These are phyloP conservation scores for Pezicula neosporulosa DNA, from an alignment of 2,329 filamentous ascomycete species.

Conservation along the genomic window DNA sequence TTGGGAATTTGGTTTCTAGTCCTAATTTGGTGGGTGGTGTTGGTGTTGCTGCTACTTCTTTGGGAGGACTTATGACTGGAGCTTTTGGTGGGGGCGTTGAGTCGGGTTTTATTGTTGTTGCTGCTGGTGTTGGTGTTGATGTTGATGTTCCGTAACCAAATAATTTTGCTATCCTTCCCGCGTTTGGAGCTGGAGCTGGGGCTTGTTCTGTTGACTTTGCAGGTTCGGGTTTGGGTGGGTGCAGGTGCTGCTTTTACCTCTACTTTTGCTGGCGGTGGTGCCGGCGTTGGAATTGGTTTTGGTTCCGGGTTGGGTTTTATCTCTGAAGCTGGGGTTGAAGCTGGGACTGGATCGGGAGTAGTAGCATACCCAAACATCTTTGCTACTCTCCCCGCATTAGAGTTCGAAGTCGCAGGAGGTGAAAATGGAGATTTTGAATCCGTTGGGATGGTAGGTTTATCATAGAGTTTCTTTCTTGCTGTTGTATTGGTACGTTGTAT, in stretches of 20 bases:
- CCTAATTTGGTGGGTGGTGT: background rate
- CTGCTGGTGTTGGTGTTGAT: too few species aligned
- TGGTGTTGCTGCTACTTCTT: background rate
- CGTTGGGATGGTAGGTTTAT: background rate
- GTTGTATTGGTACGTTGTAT: background rate
- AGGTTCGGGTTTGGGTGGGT: background rate
- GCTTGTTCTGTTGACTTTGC: too few species aligned
- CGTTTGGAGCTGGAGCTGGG: too few species aligned
- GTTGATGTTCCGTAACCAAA: background rate
- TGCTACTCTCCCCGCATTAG: constrained; percentile 15
- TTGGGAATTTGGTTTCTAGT: background rate
- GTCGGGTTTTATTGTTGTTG: background rate
- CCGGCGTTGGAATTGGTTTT: too few species aligned
- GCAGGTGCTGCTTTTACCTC: background rate
- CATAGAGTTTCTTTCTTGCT: constrained; percentile 7
- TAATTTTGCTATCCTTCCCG: too few species aligned
- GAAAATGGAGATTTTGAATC: background rate
- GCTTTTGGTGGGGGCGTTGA: too few species aligned
- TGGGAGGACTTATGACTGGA: background rate
- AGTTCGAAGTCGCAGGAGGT: background rate
- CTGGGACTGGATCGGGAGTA: background rate
- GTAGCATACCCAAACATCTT: constrained; percentile 17
- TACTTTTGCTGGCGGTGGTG: too few species aligned
- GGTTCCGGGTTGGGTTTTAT: background rate
- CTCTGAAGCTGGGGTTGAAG: too few species aligned